A percentile compares a stretch with the other conserved stretches of the same genome.
phyloP scores from a whole-genome alignment of 441 rosid species.

The Pelargonium australe region DNA sequence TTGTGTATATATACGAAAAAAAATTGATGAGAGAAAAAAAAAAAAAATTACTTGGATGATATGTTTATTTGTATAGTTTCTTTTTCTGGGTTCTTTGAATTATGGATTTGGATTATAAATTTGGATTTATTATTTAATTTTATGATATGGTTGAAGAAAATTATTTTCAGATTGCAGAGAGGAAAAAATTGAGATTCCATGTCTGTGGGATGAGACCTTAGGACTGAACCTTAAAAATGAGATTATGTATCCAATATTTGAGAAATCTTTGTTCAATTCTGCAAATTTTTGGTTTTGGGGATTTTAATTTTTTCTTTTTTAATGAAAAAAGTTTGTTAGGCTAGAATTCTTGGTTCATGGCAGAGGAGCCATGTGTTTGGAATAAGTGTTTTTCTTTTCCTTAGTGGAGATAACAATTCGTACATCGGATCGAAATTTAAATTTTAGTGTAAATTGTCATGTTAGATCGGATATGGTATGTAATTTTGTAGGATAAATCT shows the following conservation, averaged over 20 bases:
- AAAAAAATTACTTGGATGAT: not conserved
- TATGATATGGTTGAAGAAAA: too few species aligned
- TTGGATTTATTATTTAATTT: too few species aligned
- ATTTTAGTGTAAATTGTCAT: too few species aligned
- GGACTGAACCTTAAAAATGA: not conserved
- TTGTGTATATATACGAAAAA: constrained; percentile 5
- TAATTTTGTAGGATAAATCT: too few species aligned
- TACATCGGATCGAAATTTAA: too few species aligned
- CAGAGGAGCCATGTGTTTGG: not conserved
- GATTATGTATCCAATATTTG: not conserved
- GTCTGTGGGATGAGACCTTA: not conserved
- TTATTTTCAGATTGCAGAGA: not conserved
- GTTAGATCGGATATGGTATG: too few species aligned
- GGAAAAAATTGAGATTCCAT: too few species aligned
- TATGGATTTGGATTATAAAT: too few species aligned
- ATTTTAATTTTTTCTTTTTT: not conserved
- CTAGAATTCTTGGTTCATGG: not conserved
- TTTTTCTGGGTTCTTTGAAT: too few species aligned
- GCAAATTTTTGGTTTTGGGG: not conserved
- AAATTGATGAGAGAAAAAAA: not conserved
- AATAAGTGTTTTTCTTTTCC: not conserved
- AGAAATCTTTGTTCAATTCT: not conserved
- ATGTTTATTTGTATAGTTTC: not conserved
- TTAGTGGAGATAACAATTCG: too few species aligned
- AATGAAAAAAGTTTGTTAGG: not conserved